Evolutionary conservation across 202 grass and related monocot genomes (phyloP), one percentile per base, ranked within the genome.

Genomic region (Hordeum pubiflorum): DNA sequence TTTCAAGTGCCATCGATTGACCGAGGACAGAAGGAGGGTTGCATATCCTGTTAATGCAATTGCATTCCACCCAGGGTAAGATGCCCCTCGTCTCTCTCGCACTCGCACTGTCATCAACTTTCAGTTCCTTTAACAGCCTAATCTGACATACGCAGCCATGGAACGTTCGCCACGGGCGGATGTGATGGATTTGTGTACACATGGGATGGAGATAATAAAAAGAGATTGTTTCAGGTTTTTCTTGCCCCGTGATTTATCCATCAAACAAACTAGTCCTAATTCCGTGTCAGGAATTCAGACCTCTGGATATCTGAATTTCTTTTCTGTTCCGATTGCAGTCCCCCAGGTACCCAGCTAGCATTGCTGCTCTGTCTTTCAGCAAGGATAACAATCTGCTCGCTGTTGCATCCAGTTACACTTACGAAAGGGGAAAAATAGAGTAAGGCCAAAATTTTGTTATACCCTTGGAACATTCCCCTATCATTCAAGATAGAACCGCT

Each of bases 121-220:
- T 66, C 21, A 54, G 20, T 74, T 62, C 32, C n/a, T 26, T 79
- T 83, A 72, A 32, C 39, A 24, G 4, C 14, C n/a, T 75, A 14
- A 32, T 58, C 10, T 63, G 29, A 74, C 52, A 34, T 83, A 58
- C 32, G 73, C 63, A 94, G 91, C 13, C 82, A 89, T 80, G 91
- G 86, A 50, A 94, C 91, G 14, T 89, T 91, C 85, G 86, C 91
- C 18, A 94, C 91, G 3, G 91, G 91, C 64, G 91, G 91, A 58
- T 91, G 88, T 67, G 91, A 89, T 73, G 76, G 86, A 79, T 94
- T 83, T 72, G 86, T 91, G 37, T 89, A 80, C 74, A 63, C 87
- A 10, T 94, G 92, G 92, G 92, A 91, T 82, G 84, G 86, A 5
- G 75, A 67, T 39, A 91, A 74, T 21, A 80, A 85, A 77, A 94